phyloP scores from a whole-genome alignment of 2,329 filamentous ascomycete genomes.

The Ceratocystis cacaofunesta region DNA sequence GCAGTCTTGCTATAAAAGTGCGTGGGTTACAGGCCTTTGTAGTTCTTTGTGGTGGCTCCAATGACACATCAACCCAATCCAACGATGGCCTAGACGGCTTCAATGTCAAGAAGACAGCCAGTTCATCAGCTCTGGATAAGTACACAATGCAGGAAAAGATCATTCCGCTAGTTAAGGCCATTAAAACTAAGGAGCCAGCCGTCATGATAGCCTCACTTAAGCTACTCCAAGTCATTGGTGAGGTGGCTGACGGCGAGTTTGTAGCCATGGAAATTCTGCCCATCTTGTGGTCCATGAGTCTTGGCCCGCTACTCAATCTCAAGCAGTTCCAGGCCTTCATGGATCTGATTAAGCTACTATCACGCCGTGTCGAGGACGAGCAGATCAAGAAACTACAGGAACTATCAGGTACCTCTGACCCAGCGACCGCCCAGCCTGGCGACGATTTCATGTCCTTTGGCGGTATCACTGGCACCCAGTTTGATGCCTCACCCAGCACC shows the following conservation, averaged over 20 bases:
- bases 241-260: slow-evolving; percentile 73
- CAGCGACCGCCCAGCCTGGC: slow-evolving; percentile 33
- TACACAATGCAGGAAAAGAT: slow-evolving; percentile 98
- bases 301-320: slow-evolving; percentile 77
- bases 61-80: slow-evolving; percentile 32
- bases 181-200: slow-evolving; percentile 94
- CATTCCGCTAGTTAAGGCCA: slow-evolving; percentile 72
- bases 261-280: slow-evolving; percentile 83
- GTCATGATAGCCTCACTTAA: slow-evolving; percentile 90
- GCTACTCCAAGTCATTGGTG: slow-evolving; percentile 71
- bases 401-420: slow-evolving; percentile 46
- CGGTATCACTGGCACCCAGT: slow-evolving; percentile 45
- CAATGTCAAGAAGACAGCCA: slow-evolving; percentile 40
- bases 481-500: slow-evolving; percentile 40
- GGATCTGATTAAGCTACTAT: slow-evolving; percentile 69
- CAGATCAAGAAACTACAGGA: slow-evolving; percentile 81
- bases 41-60: slow-evolving; percentile 68
- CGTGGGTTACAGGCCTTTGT: slow-evolving; percentile 80
- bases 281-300: slow-evolving; percentile 77
- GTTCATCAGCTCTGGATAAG: slow-evolving; percentile 76
- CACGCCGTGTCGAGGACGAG: slow-evolving; percentile 69
- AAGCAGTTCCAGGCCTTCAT: slow-evolving; percentile 84
- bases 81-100: slow-evolving; percentile 67
- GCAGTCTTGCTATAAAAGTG: slow-evolving; percentile 86
- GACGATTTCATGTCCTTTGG: slow-evolving; percentile 60